These are phyloP conservation scores for Fusarium vanettenii DNA, from an alignment of 2,329 filamentous ascomycete species.

Conservation along the genomic window DNA sequence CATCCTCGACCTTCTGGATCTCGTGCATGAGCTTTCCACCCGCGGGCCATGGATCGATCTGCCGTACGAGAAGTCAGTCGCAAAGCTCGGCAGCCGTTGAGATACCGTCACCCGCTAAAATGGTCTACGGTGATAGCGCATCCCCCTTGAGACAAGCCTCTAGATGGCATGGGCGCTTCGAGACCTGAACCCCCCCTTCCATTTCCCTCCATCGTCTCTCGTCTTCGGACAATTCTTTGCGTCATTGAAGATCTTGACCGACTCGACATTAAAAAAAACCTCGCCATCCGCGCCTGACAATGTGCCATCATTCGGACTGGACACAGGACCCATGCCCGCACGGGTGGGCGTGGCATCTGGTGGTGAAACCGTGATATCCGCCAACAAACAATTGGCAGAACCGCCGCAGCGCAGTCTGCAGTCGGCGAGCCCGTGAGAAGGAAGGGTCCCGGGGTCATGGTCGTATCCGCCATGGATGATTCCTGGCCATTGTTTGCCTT, in stretches of 20 bases:
- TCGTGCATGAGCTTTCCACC: not conserved
- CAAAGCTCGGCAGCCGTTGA: constrained; percentile 20
- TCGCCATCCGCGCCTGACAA: constrained; percentile 17
- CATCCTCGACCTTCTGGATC: constrained; percentile 3
- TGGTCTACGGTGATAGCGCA: constrained; percentile 5
- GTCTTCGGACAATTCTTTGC: constrained; percentile 19
- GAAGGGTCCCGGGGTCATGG: constrained; percentile 14
- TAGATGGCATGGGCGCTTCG: constrained; percentile 12
- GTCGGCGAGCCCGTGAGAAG: constrained; percentile 33
- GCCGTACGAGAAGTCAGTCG: constrained; percentile 6
- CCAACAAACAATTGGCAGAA: constrained; percentile 11
- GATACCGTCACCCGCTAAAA: constrained; percentile 14
- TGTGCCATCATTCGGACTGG: constrained; percentile 9
- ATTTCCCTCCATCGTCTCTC: constrained; percentile 11
- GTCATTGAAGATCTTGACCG: constrained; percentile 3
- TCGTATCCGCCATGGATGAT: constrained; percentile 32
- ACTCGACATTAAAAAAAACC: not conserved
- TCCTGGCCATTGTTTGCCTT: constrained; percentile 1
- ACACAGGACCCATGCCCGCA: constrained; percentile 7
- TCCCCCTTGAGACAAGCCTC: constrained; percentile 21
- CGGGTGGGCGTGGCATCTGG: constrained; percentile 20
- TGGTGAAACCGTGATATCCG: constrained; percentile 37
- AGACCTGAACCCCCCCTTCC: constrained; percentile 7
- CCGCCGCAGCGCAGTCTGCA: constrained; percentile 16
- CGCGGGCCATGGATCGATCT: not conserved